Evolutionary conservation across 441 rosid genomes (phyloP).

Genomic region (Gossypium davidsonii): DNA sequence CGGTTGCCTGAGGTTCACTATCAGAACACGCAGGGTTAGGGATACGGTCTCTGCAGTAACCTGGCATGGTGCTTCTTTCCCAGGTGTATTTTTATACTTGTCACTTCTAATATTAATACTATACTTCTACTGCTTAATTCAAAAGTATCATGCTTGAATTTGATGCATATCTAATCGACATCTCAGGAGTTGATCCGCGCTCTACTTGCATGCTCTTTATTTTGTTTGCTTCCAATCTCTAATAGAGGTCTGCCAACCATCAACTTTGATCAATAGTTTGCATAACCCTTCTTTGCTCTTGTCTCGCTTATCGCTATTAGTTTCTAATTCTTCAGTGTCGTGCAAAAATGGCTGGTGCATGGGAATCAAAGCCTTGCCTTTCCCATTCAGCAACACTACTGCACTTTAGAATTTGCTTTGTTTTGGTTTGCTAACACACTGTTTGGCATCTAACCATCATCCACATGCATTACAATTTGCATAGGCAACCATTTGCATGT

Average conservation of each 20-base stretch:
- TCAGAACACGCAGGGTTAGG: slow-evolving; percentile 35
- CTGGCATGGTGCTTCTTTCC: slow-evolving; percentile 67
- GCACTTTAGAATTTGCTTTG: no score
- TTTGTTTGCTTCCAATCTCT: slow-evolving; percentile 70
- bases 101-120: not conserved
- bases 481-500: no score
- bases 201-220: slow-evolving; percentile 79
- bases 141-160: not conserved
- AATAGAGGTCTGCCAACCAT: slow-evolving; percentile 58
- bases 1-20: slow-evolving; percentile 63
- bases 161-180: not conserved
- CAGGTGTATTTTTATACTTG: slow-evolving; percentile 42
- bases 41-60: slow-evolving; percentile 55
- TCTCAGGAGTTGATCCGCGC: slow-evolving; percentile 81
- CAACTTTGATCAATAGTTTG: slow-evolving; percentile 77
- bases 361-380: no score
- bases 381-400: no score
- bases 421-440: no score
- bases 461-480: no score
- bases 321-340: not conserved
- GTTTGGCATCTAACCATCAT: no score
- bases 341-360: no score
- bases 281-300: slow-evolving; percentile 36
- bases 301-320: not conserved
- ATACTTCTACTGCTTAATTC: not conserved